Evolutionary conservation across 805 yeast species (phyloP).

Genomic region (Hanseniaspora clermontiae): DNA sequence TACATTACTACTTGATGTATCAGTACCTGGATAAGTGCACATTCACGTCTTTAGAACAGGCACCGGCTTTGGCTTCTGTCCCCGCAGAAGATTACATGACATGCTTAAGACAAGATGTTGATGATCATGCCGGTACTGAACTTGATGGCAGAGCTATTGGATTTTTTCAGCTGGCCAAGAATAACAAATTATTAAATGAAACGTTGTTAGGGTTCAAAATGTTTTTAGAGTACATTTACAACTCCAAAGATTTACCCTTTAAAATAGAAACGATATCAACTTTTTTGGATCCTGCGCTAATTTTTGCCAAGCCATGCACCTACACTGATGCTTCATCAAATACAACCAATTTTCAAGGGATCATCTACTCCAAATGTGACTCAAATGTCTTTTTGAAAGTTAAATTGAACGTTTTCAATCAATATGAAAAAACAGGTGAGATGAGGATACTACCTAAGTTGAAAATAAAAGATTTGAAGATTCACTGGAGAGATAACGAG

Average conservation of each 20-base stretch:
- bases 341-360: slow-evolving; percentile 24
- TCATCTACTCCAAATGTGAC: slow-evolving; percentile 6
- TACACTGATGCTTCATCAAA: slow-evolving; percentile 21
- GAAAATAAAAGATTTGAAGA: slow-evolving; percentile 28
- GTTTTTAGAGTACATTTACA: slow-evolving; percentile 11
- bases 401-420: slow-evolving; percentile 24
- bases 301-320: slow-evolving; percentile 29
- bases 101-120: slow-evolving; percentile 27
- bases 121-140: slow-evolving; percentile 22
- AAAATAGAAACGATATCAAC: slow-evolving; percentile 10
- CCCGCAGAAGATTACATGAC: slow-evolving; percentile 25
- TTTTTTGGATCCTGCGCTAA: slow-evolving; percentile 19
- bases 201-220: slow-evolving; percentile 10
- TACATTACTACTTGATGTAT: slow-evolving; percentile 27
- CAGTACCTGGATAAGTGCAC: slow-evolving; percentile 22
- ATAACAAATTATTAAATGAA: slow-evolving; percentile 6
- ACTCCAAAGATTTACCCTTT: slow-evolving; percentile 4
- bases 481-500: slow-evolving; percentile 34
- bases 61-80: slow-evolving; percentile 28
- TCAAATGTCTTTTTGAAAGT: slow-evolving; percentile 18
- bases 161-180: neutral
- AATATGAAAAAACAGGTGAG: slow-evolving; percentile 22
- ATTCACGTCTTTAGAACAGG: slow-evolving; percentile 27
- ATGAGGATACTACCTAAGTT: slow-evolving; percentile 19
- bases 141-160: slow-evolving; percentile 16